Evolutionary conservation across 2,329 filamentous ascomycete species (phyloP).

Genomic region (Colletotrichum lini): DNA sequence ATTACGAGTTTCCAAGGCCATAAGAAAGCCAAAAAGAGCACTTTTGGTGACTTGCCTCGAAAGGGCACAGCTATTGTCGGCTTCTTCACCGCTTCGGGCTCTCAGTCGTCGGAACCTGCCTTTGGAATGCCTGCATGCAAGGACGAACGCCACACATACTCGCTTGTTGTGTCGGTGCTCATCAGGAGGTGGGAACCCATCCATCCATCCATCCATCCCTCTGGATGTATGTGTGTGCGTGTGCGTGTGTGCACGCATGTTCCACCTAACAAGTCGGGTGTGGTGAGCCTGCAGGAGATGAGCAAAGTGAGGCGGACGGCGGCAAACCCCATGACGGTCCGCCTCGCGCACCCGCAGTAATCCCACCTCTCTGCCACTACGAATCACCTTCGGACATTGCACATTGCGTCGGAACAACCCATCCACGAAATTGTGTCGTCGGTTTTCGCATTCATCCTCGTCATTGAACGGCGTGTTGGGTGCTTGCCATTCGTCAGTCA

Average conservation of each 20-base stretch:
- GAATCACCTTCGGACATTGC: constrained; percentile 23
- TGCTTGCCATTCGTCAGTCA: constrained; percentile 35
- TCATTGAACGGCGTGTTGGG: neutral
- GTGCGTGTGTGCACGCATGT: constrained; percentile 10
- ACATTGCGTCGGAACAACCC: neutral
- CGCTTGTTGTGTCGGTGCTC: constrained; percentile 29
- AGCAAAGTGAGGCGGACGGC: constrained; percentile 43
- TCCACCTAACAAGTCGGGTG: constrained; percentile 32
- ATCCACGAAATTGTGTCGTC: neutral
- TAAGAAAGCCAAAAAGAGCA: constrained; percentile 37
- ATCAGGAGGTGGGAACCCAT: constrained; percentile 29
- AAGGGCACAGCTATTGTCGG: constrained; percentile 23
- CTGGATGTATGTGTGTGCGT: constrained; percentile 1
- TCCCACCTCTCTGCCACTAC: constrained; percentile 21
- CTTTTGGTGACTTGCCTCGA: constrained; percentile 32
- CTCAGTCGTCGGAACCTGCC: constrained; percentile 38
- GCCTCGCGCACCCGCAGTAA: constrained; percentile 36
- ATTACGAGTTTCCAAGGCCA: constrained; percentile 36
- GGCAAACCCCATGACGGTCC: constrained; percentile 32
- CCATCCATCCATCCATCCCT: neutral
- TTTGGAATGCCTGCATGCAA: constrained; percentile 33
- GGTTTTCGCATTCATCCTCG: neutral
- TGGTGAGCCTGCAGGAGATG: constrained; percentile 41
- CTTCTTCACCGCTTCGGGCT: constrained; percentile 38
- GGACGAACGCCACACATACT: constrained; percentile 39